Base-by-base conservation (phyloP, 768 basidiomycete genomes). In the Mycena pura region DNA sequence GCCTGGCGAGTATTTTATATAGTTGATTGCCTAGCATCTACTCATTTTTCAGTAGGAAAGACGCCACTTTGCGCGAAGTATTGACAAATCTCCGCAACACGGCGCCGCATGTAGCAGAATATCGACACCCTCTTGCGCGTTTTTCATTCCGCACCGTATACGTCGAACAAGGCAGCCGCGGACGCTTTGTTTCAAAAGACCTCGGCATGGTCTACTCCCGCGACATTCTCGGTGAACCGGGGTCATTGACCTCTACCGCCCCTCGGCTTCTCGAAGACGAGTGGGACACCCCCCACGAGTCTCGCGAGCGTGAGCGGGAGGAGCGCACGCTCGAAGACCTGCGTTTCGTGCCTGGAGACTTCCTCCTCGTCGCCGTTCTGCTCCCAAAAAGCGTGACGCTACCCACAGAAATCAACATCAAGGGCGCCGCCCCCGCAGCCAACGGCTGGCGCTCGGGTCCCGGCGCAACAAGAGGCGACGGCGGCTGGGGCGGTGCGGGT, bases 211-310 rank as follows among this genome's bases (percentile, higher is more conserved):
- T 94, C 36, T 90, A 91, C 73, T 91, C 91, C 41, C 87, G 92
- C 63, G 93, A 93, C 74, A 90, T 93, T 64, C 84, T 92, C 3
- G 91, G 91, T 46, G 92, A 92, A 72, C 88, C 90, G 4, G 91
- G 91, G 31, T 74, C 87, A 1, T 72, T 90, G 21, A 78, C 81
- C 38, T 72, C 72, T 14, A 77, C 85, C 6, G 89, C 90, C 0
- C 81, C 87, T 0, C 82, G 88, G 3, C 79, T 92, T 3, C 74
- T 87, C 21, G 83, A 86, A 43, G 88, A 88, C 60, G 57, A 66
- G 0, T 81, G 81, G 25, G 68, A 71, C 1, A 64, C 74, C 36
- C 45, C 57, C 2, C 69, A 70, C 14, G 77, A 82, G 60, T 70
- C 68, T 9, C 78, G 72, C 2, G 83, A 85, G 41, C 76, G 81